phyloP scores from a whole-genome alignment of 2,329 filamentous ascomycete species.

The Claviceps sp. region DNA sequence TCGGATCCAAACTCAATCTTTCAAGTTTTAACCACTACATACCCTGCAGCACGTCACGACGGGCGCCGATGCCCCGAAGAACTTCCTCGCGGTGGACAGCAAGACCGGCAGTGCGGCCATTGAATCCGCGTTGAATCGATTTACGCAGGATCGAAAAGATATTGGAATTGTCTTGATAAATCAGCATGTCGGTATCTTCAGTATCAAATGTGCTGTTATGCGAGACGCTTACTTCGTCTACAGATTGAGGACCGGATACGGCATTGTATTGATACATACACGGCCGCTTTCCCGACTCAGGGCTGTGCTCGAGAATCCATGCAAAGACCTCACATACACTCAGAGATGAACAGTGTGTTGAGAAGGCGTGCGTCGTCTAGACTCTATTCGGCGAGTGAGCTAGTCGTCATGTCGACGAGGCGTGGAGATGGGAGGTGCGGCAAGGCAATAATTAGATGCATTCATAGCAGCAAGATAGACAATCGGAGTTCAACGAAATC shows the following conservation, averaged over 20 bases:
- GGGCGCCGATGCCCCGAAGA: slow-evolving; percentile 82
- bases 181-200: slow-evolving; percentile 59
- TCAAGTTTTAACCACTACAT: neutral
- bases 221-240: neutral
- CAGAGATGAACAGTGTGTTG: slow-evolving; percentile 95
- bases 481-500: neutral
- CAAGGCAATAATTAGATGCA: neutral
- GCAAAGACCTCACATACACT: slow-evolving; percentile 97
- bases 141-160: slow-evolving; percentile 83
- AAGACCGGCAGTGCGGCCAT: slow-evolving; percentile 86
- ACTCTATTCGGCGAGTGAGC: slow-evolving; percentile 50
- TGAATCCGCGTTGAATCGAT: slow-evolving; percentile 78
- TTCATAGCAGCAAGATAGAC: neutral
- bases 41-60: slow-evolving; percentile 67
- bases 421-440: neutral
- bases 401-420: neutral
- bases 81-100: slow-evolving; percentile 89
- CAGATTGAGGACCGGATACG: slow-evolving; percentile 92
- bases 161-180: slow-evolving; percentile 96
- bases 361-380: slow-evolving; percentile 54
- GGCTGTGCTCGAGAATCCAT: slow-evolving; percentile 78
- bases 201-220: neutral
- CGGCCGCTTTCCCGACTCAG: slow-evolving; percentile 77
- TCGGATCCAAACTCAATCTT: no score
- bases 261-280: slow-evolving; percentile 79